Evolutionary conservation across 148 eudicot species (phyloP), one percentile per base, ranked within the genome.

Genomic region (Selenicereus undatus): DNA sequence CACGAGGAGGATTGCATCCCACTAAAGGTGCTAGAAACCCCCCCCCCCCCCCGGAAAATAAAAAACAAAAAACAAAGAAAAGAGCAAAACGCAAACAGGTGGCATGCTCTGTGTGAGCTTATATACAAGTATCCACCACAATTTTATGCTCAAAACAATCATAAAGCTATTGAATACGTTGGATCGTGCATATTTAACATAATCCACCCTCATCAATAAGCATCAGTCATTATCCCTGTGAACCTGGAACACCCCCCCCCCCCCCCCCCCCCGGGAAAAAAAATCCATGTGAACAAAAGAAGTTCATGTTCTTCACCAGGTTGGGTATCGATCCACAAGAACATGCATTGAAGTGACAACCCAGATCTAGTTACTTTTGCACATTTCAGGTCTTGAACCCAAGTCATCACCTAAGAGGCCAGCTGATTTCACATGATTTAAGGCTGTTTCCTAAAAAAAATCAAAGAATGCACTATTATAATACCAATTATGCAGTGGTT

Each of bases 361-460:
- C 99, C 99, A 97, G 73, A 97, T 90, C 56, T 94, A 85, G 75
- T 97, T 97, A 80, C 84, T 89, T 82, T 94, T 92, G 80, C 85
- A 87, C 99, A 94, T 97, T 89, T 91, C 98, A 4, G 96, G 97
- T n/a, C 98, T 97, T 73, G 98, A 86, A 81, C 99, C 99, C 87
- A 97, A 97, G 70, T 97, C 99, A 90, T 90, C 97, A 87, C 87
- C 95, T 52, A 91, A 80, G 9, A 97, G 90, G 35, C 99, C 98
- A 1, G 86, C 94, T 83, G 81, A 83, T 87, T 92, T 97, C 50
- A 91, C 98, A 80, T 97, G 99, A 85, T 97, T 97, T 81, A 94
- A 92, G 17, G 98, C 97, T 22, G 98, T 94, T 91, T 94, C 99
- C 99, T 97, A 90, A 80, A 36, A 36, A 80, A 56, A 83, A 82